phyloP scores from a whole-genome alignment of 306 rosid species.

The Cicer arietinum region DNA sequence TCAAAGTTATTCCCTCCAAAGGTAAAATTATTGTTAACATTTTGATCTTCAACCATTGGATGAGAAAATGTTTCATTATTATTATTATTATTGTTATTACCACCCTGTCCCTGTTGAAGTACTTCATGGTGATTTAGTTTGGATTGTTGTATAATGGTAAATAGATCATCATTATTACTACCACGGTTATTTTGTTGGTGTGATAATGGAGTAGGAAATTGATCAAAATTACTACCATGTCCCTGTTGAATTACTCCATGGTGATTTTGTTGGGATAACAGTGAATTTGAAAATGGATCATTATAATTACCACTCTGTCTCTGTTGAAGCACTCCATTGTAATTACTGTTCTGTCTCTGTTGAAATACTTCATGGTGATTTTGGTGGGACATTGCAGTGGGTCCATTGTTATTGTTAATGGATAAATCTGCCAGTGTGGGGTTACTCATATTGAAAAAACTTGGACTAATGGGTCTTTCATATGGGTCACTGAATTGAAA shows the following conservation, averaged over 20 bases:
- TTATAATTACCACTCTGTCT: neutral
- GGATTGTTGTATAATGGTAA: no score
- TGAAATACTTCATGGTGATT: neutral
- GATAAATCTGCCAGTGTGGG: slow-evolving; percentile 40
- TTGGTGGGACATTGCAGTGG: neutral
- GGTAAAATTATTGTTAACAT: neutral
- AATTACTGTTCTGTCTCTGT: neutral
- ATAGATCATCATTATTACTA: no score
- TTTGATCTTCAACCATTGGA: slow-evolving; percentile 33
- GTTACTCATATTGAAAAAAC: slow-evolving; percentile 26
- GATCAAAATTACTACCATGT: neutral
- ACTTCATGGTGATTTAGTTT: neutral
- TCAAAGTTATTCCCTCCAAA: slow-evolving; percentile 28
- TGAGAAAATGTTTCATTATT: neutral
- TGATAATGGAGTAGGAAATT: neutral
- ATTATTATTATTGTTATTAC: no score
- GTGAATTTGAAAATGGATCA: neutral
- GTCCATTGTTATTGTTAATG: neutral
- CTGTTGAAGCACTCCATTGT: neutral
- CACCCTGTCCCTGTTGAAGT: neutral
- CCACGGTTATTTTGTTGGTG: neutral
- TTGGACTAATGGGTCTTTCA: slow-evolving; percentile 35
- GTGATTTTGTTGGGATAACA: neutral
- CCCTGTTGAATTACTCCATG: neutral
- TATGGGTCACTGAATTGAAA: slow-evolving; percentile 40